phyloP scores from a whole-genome alignment of 1,139 yeast species.

The Yamadazyma spencermartinsiae region DNA sequence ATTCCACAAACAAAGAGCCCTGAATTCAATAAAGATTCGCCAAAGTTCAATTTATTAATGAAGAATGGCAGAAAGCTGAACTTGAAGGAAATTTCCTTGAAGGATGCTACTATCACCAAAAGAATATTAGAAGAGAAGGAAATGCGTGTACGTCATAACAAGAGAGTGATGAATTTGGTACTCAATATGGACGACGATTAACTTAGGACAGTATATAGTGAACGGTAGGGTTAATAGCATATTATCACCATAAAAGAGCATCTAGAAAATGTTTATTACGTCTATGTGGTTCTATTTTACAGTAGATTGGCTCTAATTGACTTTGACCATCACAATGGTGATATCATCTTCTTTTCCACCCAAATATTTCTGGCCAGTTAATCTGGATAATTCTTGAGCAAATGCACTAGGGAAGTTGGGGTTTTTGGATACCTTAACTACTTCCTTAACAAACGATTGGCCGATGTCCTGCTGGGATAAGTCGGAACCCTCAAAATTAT shows the following conservation, averaged over 20 bases:
- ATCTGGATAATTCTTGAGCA: conserved; percentile 71
- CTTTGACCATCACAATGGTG: conserved; percentile 72
- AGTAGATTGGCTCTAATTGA: conserved; percentile 17
- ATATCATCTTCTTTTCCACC: conserved; percentile 98
- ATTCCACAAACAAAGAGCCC: conserved; percentile 5
- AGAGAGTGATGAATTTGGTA: conserved; percentile 44
- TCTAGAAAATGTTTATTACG: conserved; percentile 3
- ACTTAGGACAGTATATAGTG: neutral
- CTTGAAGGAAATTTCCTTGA: conserved; percentile 43
- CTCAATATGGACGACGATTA: conserved; percentile 32
- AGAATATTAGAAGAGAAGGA: conserved; percentile 33
- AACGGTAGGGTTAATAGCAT: neutral
- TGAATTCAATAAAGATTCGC: conserved; percentile 8
- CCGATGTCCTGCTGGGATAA: conserved; percentile 39
- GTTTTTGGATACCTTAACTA: conserved; percentile 70
- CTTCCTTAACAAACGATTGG: conserved; percentile 62
- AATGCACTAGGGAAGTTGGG: conserved; percentile 80
- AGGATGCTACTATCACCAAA: conserved; percentile 49
- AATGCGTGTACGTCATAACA: conserved; percentile 35
- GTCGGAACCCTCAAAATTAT: conserved; percentile 31
- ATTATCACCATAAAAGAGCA: neutral
- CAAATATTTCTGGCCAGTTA: conserved; percentile 68
- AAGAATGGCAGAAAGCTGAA: conserved; percentile 49
- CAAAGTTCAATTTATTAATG: conserved; percentile 55
- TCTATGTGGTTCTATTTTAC: neutral